These are phyloP conservation scores for Globisporangium apiculatum DNA, from an alignment of 352 stramenopile genomes.

Conservation along the genomic window DNA sequence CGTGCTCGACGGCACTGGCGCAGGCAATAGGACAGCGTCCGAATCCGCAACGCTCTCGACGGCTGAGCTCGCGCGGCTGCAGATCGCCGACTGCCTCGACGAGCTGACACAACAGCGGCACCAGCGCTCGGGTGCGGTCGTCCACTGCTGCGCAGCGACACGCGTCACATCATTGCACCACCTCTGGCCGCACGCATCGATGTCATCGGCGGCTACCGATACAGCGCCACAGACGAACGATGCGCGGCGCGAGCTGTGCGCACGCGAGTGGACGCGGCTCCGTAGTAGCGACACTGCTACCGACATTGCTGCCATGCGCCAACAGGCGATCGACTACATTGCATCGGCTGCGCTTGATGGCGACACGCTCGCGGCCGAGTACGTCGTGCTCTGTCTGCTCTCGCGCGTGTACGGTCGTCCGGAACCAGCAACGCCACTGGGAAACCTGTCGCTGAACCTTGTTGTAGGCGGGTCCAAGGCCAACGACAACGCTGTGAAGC, in stretches of 20 bases:
- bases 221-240: slow-evolving; percentile 20
- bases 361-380: slow-evolving; percentile 57
- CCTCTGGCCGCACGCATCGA: slow-evolving; percentile 38
- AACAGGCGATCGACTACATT: slow-evolving; percentile 39
- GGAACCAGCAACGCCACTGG: slow-evolving; percentile 52
- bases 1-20: slow-evolving; percentile 17
- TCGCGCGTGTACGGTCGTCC: slow-evolving; percentile 68
- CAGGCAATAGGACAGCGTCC: too few species aligned
- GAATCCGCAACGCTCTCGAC: slow-evolving; percentile 12
- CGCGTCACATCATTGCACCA: slow-evolving; percentile 32
- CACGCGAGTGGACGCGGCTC: slow-evolving; percentile 23
- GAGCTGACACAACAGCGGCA: slow-evolving; percentile 34
- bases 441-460: slow-evolving; percentile 72
- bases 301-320: slow-evolving; percentile 20
- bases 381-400: slow-evolving; percentile 57
- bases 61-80: slow-evolving; percentile 41
- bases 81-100: slow-evolving; percentile 58
- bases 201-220: background rate
- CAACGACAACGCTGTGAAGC: slow-evolving; percentile 8
- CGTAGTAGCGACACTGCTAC: slow-evolving; percentile 5
- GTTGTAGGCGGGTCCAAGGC: slow-evolving; percentile 15
- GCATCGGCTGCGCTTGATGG: slow-evolving; percentile 25
- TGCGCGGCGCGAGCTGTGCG: slow-evolving; percentile 26
- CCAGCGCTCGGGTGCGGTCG: slow-evolving; percentile 35
- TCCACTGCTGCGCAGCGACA: slow-evolving; percentile 58